Evolutionary conservation across 805 yeast genomes (phyloP).

Genomic region (Wickerhamomyces kurtzmanii): DNA sequence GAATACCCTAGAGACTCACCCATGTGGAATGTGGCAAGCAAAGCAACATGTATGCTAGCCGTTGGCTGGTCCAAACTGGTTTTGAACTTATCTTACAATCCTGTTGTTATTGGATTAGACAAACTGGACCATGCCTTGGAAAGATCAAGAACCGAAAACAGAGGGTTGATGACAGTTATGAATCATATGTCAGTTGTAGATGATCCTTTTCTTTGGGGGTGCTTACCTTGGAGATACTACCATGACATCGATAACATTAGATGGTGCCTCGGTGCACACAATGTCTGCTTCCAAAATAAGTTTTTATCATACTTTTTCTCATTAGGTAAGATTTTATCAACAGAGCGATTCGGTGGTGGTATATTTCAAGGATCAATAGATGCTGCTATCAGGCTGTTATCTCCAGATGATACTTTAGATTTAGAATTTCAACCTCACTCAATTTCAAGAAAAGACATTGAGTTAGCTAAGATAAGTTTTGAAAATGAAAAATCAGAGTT

Average conservation of each 20-base stretch:
- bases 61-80: constrained; percentile 56
- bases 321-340: constrained; percentile 80
- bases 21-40: constrained; percentile 62
- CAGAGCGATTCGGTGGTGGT: constrained; percentile 84
- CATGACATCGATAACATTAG: constrained; percentile 57
- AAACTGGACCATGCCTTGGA: constrained; percentile 54
- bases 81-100: constrained; percentile 52
- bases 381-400: constrained; percentile 70
- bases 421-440: constrained; percentile 29
- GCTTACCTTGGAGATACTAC: constrained; percentile 64
- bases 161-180: constrained; percentile 80
- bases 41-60: constrained; percentile 56
- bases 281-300: constrained; percentile 67
- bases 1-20: constrained; percentile 49
- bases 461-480: too few relatives aligned
- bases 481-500: constrained; percentile 11
- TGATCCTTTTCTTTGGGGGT: constrained; percentile 87
- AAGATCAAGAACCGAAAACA: constrained; percentile 53
- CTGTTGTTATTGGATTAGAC: constrained; percentile 51
- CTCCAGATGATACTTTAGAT: constrained; percentile 59
- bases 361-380: constrained; percentile 89
- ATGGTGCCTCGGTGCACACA: constrained; percentile 94
- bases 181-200: constrained; percentile 89
- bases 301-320: constrained; percentile 56
- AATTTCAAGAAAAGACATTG: too few relatives aligned